These are phyloP conservation scores for Knufia petricola DNA, from an alignment of 2,329 filamentous ascomycete species.

Conservation along the genomic window DNA sequence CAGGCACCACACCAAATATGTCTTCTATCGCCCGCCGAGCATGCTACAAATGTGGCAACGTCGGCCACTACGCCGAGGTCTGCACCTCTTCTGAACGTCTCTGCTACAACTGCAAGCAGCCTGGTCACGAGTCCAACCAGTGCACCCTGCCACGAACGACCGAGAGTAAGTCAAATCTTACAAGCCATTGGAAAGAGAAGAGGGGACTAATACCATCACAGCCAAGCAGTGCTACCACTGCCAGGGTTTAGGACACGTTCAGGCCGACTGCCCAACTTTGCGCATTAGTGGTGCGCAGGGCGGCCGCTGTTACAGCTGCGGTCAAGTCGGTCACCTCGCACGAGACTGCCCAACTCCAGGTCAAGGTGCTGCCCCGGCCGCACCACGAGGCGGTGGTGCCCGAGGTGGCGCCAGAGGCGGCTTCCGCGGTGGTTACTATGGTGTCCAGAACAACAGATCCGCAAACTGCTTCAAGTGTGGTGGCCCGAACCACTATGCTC, in stretches of 20 bases:
- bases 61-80: conserved; percentile 71
- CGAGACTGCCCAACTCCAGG: conserved; percentile 75
- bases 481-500: conserved; percentile 93
- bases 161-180: conserved; percentile 53
- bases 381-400: conserved; percentile 60
- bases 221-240: conserved; percentile 99
- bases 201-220: conserved; percentile 25
- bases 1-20: conserved; percentile 42
- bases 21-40: conserved; percentile 72
- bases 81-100: conserved; percentile 97
- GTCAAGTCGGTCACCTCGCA: conserved; percentile 83
- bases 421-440: conserved; percentile 63
- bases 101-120: conserved; percentile 90
- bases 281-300: conserved; percentile 75
- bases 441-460: conserved; percentile 38
- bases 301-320: conserved; percentile 94
- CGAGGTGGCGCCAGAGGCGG: conserved; percentile 50
- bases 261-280: conserved; percentile 96
- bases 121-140: conserved; percentile 91
- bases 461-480: conserved; percentile 62
- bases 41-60: conserved; percentile 70
- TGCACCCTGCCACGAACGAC: conserved; percentile 95
- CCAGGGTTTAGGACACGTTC: conserved; percentile 94
- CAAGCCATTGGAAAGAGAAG: neutral
- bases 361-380: conserved; percentile 56